These are phyloP conservation scores for Psilocybe cubensis DNA, from an alignment of 768 basidiomycete genomes.

Conservation along the genomic window DNA sequence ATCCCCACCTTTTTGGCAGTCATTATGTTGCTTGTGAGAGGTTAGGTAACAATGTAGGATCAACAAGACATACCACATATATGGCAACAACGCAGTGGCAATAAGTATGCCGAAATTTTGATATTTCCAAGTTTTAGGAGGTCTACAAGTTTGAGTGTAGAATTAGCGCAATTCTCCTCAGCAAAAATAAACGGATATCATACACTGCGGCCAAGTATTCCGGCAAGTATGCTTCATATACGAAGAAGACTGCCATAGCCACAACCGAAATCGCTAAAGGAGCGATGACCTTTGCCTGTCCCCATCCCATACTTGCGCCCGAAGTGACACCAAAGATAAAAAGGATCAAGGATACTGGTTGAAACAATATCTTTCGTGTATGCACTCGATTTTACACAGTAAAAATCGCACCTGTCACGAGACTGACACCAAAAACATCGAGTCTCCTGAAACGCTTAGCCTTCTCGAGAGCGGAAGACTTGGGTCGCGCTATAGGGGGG, in stretches of 20 bases:
- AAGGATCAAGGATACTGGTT: conserved; percentile 37
- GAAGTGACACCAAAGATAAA: conserved; percentile 48
- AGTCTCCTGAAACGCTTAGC: conserved; percentile 29
- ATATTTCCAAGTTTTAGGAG: conserved; percentile 46
- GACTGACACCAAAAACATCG: conserved; percentile 41
- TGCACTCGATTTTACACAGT: background rate
- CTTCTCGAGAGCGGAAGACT: background rate
- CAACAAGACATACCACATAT: conserved; percentile 30
- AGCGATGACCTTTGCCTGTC: conserved; percentile 42
- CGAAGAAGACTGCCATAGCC: conserved; percentile 47
- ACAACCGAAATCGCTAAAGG: conserved; percentile 50
- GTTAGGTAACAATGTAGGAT: background rate
- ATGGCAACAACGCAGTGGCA: conserved; percentile 39
- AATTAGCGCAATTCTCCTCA: no score
- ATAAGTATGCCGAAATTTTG: conserved; percentile 44
- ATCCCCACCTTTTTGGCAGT: conserved; percentile 31
- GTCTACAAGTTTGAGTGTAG: no score
- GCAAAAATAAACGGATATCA: conserved; percentile 20
- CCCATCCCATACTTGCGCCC: conserved; percentile 56
- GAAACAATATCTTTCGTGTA: background rate
- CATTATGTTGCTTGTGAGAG: no score
- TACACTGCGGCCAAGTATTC: conserved; percentile 45
- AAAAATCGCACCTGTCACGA: conserved; percentile 35
- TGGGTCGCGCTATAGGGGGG: conserved; percentile 24
- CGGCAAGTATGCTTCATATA: conserved; percentile 49